phyloP scores from a whole-genome alignment of 2,329 filamentous ascomycete species.

The Aspergillus sp. region DNA sequence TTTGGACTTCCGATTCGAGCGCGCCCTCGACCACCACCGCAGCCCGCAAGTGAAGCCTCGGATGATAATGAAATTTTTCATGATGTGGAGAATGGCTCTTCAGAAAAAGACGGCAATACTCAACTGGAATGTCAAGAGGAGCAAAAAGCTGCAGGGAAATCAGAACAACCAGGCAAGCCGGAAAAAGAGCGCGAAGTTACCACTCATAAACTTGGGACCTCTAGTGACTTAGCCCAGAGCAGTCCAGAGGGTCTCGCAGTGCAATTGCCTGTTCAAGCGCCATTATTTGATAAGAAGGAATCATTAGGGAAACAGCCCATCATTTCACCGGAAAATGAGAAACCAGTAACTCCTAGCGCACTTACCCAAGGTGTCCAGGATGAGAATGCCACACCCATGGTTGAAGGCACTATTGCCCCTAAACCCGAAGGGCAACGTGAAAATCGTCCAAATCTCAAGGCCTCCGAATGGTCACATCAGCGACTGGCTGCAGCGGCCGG shows the following conservation, averaged over 20 bases:
- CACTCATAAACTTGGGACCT: not conserved
- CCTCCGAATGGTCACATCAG: slow-evolving; percentile 91
- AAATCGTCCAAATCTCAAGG: slow-evolving; percentile 23
- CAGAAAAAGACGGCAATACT: not conserved
- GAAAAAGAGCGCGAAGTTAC: not conserved
- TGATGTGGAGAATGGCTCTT: slow-evolving; percentile 11
- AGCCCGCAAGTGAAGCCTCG: slow-evolving; percentile 9
- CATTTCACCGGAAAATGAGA: slow-evolving; percentile 1
- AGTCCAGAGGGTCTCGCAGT: not conserved
- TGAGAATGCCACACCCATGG: slow-evolving; percentile 2
- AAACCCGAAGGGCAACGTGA: slow-evolving; percentile 12
- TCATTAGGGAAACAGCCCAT: not conserved
- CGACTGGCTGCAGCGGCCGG: slow-evolving; percentile 52
- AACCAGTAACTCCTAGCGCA: not conserved
- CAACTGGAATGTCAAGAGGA: slow-evolving; percentile 1
- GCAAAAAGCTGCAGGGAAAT: not conserved
- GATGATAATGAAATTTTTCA: slow-evolving; percentile 14
- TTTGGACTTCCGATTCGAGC: slow-evolving; percentile 34
- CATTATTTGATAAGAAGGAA: not conserved
- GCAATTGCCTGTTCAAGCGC: not conserved
- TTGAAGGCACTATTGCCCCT: slow-evolving; percentile 3
- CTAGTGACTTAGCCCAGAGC: slow-evolving; percentile 2
- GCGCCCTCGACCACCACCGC: slow-evolving; percentile 12
- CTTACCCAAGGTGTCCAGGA: slow-evolving; percentile 1
- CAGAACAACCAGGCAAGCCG: not conserved